Percentiles rank a stretch among this genome's conserved stretches.
These are phyloP conservation scores for Gracilaria caudata DNA, from an alignment of 23 red algal genomes.

Conservation along the genomic window DNA sequence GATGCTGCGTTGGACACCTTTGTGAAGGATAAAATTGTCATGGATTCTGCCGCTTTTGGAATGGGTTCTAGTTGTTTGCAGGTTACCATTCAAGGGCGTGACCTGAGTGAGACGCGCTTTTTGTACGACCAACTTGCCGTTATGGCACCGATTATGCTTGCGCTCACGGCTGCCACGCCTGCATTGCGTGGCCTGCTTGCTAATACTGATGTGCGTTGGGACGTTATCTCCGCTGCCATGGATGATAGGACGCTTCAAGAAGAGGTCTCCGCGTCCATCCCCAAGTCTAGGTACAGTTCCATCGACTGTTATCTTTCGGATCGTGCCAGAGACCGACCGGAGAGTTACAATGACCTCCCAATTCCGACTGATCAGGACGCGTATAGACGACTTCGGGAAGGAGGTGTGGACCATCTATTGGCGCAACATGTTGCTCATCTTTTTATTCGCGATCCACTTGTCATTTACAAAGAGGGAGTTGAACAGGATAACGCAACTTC, in stretches of 20 bases:
- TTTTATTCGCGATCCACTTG: slow-evolving; percentile 95
- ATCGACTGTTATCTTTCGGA: slow-evolving; percentile 89
- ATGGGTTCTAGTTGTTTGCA: slow-evolving; percentile 97
- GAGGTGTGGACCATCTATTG: slow-evolving; percentile 89
- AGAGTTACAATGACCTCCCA: slow-evolving; percentile 89
- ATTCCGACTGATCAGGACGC: slow-evolving; percentile 73
- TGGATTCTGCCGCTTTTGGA: slow-evolving; percentile 98
- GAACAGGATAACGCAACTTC: slow-evolving; percentile 69
- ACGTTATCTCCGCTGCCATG: slow-evolving; percentile 83
- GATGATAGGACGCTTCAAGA: slow-evolving; percentile 92
- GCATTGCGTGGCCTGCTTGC: slow-evolving; percentile 81
- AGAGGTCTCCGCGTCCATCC: slow-evolving; percentile 24
- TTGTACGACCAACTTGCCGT: slow-evolving; percentile 99
- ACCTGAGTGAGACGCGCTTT: slow-evolving; percentile 89
- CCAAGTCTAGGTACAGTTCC: slow-evolving; percentile 94
- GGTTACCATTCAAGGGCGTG: slow-evolving; percentile 88
- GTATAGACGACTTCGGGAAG: slow-evolving; percentile 66
- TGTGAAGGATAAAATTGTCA: slow-evolving; percentile 68
- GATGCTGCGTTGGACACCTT: slow-evolving; percentile 29
- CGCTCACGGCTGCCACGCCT: slow-evolving; percentile 94
- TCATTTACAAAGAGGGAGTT: slow-evolving; percentile 84
- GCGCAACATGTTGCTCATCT: slow-evolving; percentile 96
- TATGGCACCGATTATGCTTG: slow-evolving; percentile 96
- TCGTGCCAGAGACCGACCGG: slow-evolving; percentile 64
- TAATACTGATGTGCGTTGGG: slow-evolving; percentile 94